Evolutionary conservation across 2,329 filamentous ascomycete genomes (phyloP), one percentile per base, ranked within the genome.

Genomic region (Coniochaeta pulveracea): DNA sequence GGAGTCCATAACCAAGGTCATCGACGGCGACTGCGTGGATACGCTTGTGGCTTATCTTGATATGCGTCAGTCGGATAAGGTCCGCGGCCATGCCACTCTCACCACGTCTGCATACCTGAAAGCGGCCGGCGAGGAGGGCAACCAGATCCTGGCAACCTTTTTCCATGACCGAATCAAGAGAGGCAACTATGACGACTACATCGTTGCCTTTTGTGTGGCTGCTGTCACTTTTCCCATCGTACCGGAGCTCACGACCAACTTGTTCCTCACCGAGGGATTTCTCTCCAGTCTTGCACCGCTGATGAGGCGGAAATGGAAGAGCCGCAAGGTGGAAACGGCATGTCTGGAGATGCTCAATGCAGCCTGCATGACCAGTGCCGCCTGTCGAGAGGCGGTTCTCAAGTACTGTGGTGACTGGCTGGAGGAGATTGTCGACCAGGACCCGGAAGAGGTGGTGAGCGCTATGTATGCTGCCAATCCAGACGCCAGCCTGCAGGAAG

Each of bases 131-230:
- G 73, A 88, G 10, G 68, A 72, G 6, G 85, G 85, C 4, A 69
- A 76, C 42, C 66, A 74, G 43, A 71, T 78, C 43, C 72, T 95
- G 32, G 72, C 73, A 5, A 69, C 71, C 5, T 89, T 91, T 52
- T 82, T 95, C 51, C 77, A 77, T 34, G 64, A 72, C 11, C 76
- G 80, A 34, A 66, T 93, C 11, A 61, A 71, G 43, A 76, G 80
- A 41, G 78, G 78, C 34, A 89, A 81, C 16, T 84, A 86, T 42
- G 88, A 95, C 47, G 85, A 93, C 55, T 75, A 93, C 43, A 85
- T 94, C 35, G 68, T 91, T 32, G 88, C 88, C 5, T 96, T 95
- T 54, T 96, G 88, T 34, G 86, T 88, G n/a, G 85, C 86, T 5
- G 76, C 86, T 2, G 76, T 79, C 15, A 74, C 93, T 7, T 98